Evolutionary conservation across 129 eudicot species (phyloP), one percentile per base, ranked within the genome.

Genomic region (Arctium lappa): DNA sequence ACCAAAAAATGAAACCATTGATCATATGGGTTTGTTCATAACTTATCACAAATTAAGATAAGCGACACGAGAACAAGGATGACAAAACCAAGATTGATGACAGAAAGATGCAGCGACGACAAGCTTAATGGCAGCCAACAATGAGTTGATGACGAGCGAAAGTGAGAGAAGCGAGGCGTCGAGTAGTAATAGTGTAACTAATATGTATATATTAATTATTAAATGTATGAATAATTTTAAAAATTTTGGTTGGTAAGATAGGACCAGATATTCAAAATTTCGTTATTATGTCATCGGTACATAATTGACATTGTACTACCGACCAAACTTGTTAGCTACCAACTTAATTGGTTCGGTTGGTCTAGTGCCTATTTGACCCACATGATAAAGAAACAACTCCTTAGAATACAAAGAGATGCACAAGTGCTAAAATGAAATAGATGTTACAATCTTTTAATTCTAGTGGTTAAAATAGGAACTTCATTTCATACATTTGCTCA

Each of bases 391-490:
- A 60, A 60, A 16, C 29, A 60, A 18, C 29, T 5, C 68, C n/a
- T 60, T 60, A 60, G 22, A 4, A n/a, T 16, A 60, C 68, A 60
- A 60, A 60, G 68, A 16, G 68, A 77, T 16, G 30, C 31, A 2
- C n/a, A 77, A 77, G 15, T 37, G 7, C 68, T 32, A 18, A 75
- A 34, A 13, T 8, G 18, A 82, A 68, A 8, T 38, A n/a, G 50
- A 83, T 36, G 56, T 60, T 11, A 44, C 30, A 83, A 29, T 22
- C 71, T 76, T 71, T 75, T 46, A 82, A 74, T 79, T 72, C 69
- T 79, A 63, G 62, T 84, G 70, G 70, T 73, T 15, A 73, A 73
- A 73, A 27, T 18, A 73, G 56, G 30, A 62, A 32, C 73, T 63
- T 36, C 12, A 46, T 44, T 37, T 50, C 83, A 65, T 79, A 78